Base-by-base conservation (phyloP, 225 moss, liverwort and hornwort species). In the Sphagnum tenellum region DNA sequence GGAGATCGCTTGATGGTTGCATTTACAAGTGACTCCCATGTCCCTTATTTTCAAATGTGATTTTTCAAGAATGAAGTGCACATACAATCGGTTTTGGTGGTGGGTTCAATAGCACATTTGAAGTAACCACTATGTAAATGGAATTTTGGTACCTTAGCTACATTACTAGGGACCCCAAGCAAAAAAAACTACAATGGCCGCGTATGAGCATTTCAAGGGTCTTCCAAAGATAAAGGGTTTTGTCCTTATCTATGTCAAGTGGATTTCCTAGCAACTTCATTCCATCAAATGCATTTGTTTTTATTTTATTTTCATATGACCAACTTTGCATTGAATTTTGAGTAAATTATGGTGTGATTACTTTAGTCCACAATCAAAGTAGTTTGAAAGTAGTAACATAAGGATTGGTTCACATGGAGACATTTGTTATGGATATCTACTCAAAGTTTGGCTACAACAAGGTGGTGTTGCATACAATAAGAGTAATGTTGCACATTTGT, bases 401-500 rank as follows among this genome's bases (percentile, higher is more conserved):
- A 80, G 90, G 67, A 56, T 98, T 68, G 96, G 92, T 56, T 98
- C 96, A 59, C 88, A 90, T 57, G 96, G 96, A 72, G 96, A 98
- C 77, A 98, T 92, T 78, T 98, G 92, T 72, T 98, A 98, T 72
- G 92, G 92, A 77, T 98, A 98, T 69, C 76, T 92, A 53, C 85
- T 98, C 5, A 98, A 98, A 78, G 92, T 98, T n/a, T 98, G 96
- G 90, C 75, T 98, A 81, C 96, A 89, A 75, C 92, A 92, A 69
- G 96, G 96, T 46, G 96, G 96, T 75, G 92, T 81, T 61, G 85
- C 85, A 11, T 72, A 86, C 57, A 92, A 90, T 66, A 77, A 79
- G 62, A 88, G 88, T 44, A 60, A 76, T 61, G 96, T 98, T 45
- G 70, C 87, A 5, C 92, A 92, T 71, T 70, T 98, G 70, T 82